phyloP scores from a whole-genome alignment of 768 basidiomycete species.

The Suillus cothurnatus region DNA sequence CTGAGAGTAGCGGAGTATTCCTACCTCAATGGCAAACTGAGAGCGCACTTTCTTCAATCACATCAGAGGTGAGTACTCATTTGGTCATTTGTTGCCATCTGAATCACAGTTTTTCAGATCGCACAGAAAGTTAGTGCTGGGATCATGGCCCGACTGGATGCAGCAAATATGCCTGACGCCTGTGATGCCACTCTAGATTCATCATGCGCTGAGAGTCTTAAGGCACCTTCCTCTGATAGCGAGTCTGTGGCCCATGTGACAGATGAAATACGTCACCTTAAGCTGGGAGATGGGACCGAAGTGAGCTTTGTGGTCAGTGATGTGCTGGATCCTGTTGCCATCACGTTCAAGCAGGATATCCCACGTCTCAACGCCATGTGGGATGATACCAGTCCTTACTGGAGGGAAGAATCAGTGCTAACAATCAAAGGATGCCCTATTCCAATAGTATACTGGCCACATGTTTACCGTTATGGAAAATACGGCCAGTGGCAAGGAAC shows the following conservation, averaged over 20 bases:
- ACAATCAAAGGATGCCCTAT: not conserved
- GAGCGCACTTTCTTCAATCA: not conserved
- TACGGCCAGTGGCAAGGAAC: not conserved
- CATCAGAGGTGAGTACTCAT: not conserved
- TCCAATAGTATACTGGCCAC: not conserved
- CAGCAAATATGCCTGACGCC: not conserved
- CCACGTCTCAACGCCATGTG: not conserved
- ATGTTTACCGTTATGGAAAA: not conserved
- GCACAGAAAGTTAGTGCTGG: not conserved
- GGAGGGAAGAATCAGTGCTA: not conserved
- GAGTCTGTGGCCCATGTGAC: not conserved
- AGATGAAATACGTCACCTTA: not conserved
- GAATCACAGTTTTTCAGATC: not conserved
- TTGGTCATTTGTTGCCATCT: not conserved
- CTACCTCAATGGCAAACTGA: not conserved
- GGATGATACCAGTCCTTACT: not conserved
- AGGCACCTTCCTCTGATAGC: not conserved
- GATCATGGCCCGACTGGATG: not conserved
- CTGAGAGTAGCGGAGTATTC: not conserved
- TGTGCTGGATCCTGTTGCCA: not conserved
- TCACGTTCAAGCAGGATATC: not conserved
- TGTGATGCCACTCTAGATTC: not conserved
- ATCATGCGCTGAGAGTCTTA: not conserved
- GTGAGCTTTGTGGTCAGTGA: not conserved
- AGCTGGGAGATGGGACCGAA: not conserved